Evolutionary conservation across 495 filamentous ascomycete species (phyloP).

Genomic region (Neurospora africana): DNA sequence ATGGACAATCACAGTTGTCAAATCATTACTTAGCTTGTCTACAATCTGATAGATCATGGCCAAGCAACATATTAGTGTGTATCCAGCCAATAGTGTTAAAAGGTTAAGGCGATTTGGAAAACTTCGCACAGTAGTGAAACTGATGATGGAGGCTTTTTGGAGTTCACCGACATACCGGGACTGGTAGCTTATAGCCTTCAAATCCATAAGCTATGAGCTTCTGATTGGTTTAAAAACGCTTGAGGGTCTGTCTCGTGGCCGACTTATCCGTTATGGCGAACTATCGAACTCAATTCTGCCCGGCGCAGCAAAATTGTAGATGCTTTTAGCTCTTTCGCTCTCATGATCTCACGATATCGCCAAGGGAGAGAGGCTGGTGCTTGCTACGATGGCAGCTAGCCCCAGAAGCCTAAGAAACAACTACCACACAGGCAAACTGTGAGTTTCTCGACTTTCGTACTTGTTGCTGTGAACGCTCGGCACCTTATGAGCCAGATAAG

Average conservation of each 20-base stretch:
- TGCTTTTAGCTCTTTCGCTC: not conserved
- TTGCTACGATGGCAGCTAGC: not conserved
- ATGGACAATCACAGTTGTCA: not conserved
- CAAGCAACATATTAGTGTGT: not conserved
- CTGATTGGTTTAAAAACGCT: too few species aligned
- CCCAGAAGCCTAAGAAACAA: not conserved
- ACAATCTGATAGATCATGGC: not conserved
- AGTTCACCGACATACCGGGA: not conserved
- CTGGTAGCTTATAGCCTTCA: not conserved
- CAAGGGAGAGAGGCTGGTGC: not conserved
- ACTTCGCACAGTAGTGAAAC: not conserved
- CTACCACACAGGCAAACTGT: not conserved
- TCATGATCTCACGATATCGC: not conserved
- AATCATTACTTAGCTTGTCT: not conserved
- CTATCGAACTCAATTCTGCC: not conserved
- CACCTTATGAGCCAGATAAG: not conserved
- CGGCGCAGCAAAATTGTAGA: not conserved
- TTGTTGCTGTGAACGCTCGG: not conserved
- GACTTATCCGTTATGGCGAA: not conserved
- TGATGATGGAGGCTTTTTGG: not conserved
- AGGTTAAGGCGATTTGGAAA: not conserved
- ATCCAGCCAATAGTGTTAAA: not conserved
- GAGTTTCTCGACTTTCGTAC: not conserved
- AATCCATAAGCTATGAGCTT: too few species aligned
- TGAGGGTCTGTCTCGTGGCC: not conserved